Evolutionary conservation across 768 basidiomycete species (phyloP).

Genomic region (Phylloporus scabripes): DNA sequence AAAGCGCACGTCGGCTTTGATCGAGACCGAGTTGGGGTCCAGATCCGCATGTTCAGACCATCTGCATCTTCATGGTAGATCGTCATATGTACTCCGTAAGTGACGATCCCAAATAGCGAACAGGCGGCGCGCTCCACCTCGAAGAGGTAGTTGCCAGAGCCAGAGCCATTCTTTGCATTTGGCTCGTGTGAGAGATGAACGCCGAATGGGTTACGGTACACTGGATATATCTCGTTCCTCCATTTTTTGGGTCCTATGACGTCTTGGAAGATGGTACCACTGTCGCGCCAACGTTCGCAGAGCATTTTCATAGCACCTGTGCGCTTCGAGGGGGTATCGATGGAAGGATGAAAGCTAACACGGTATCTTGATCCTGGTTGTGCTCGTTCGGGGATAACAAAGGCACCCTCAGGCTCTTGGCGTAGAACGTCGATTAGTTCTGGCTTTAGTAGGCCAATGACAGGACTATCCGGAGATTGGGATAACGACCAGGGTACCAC

Average conservation of each 20-base stretch:
- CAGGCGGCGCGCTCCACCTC: constrained; percentile 88
- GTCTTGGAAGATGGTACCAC: constrained; percentile 47
- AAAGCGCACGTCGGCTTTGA: constrained; percentile 82
- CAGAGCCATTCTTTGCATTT: constrained; percentile 27
- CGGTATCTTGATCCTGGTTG: constrained; percentile 18
- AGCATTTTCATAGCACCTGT: constrained; percentile 58
- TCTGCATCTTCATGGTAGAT: constrained; percentile 46
- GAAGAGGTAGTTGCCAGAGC: constrained; percentile 64
- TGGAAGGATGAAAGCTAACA: constrained; percentile 46
- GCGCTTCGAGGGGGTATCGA: constrained; percentile 54
- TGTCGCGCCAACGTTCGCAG: constrained; percentile 73
- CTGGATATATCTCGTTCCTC: constrained; percentile 79
- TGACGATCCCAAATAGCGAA: constrained; percentile 82
- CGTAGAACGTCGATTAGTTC: constrained; percentile 49
- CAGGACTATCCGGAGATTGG: constrained; percentile 44
- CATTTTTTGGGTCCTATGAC: constrained; percentile 75
- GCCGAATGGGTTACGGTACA: constrained; percentile 69
- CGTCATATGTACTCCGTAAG: constrained; percentile 91
- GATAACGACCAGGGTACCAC: constrained; percentile 56
- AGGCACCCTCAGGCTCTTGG: constrained; percentile 41
- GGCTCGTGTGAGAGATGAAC: constrained; percentile 33
- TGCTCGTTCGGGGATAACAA: constrained; percentile 36
- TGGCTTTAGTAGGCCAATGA: constrained; percentile 59
- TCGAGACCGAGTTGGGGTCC: constrained; percentile 81
- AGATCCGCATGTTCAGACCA: constrained; percentile 47